Evolutionary conservation across 2,329 filamentous ascomycete species (phyloP).

Genomic region (Sporothrix schenckii): DNA sequence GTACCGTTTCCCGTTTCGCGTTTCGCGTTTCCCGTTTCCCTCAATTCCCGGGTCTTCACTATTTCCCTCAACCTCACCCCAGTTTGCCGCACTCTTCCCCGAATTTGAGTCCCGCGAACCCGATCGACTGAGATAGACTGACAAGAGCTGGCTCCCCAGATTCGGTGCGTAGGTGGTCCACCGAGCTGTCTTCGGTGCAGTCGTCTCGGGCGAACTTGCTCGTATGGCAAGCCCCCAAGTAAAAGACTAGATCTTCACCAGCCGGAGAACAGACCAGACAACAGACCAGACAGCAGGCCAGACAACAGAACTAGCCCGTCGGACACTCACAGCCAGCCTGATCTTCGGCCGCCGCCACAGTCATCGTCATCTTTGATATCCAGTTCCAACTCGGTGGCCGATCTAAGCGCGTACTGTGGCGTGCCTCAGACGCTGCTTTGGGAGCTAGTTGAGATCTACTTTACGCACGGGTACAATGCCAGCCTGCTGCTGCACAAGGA

Average conservation of each 20-base stretch:
- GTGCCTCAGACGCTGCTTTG: conserved; percentile 1
- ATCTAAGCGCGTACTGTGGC: conserved; percentile 4
- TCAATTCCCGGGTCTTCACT: background rate
- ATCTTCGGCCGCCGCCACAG: background rate
- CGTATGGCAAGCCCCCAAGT: conserved; percentile 1
- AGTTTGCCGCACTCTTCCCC: background rate
- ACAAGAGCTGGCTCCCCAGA: background rate
- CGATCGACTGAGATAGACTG: background rate
- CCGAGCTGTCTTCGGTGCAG: conserved; percentile 7
- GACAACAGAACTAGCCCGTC: background rate
- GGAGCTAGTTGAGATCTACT: background rate
- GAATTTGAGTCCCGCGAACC: background rate
- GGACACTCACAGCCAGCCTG: background rate
- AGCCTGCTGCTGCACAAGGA: conserved; percentile 15
- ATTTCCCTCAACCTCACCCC: background rate
- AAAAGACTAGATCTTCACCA: background rate
- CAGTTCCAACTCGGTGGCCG: background rate
- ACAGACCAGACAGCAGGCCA: background rate
- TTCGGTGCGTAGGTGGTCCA: conserved; percentile 1
- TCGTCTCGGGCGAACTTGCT: conserved; percentile 15
- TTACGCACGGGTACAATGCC: conserved; percentile 5
- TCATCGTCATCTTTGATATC: background rate
- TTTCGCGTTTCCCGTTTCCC: background rate
- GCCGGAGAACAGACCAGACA: background rate
- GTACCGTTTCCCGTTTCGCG: background rate